These are phyloP conservation scores for Marchantia polymorpha DNA, from an alignment of 225 moss, liverwort and hornwort species.

Conservation along the genomic window DNA sequence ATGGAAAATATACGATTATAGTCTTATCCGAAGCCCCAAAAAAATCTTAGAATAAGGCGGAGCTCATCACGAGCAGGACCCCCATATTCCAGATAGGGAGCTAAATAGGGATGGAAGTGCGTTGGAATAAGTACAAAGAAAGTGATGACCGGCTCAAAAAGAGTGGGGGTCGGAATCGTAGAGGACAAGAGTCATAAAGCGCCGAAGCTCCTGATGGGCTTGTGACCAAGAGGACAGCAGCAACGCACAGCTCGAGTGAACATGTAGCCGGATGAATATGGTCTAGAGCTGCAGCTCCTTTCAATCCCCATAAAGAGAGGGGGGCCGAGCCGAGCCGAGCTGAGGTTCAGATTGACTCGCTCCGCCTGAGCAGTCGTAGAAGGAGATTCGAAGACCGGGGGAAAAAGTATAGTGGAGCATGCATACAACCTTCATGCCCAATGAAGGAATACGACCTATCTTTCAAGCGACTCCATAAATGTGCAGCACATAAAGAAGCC, in stretches of 20 bases:
- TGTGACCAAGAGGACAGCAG: neutral
- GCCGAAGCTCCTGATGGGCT: neutral
- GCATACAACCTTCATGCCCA: neutral
- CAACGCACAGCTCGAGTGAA: neutral
- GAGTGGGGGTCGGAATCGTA: neutral
- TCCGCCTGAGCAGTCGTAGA: neutral
- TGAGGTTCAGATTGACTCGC: too few relatives aligned
- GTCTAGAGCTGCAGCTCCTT: neutral
- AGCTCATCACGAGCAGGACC: neutral
- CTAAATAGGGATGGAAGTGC: neutral
- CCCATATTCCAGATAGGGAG: neutral
- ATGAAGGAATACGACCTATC: neutral
- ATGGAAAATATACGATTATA: neutral
- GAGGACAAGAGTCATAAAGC: slow-evolving; percentile 5
- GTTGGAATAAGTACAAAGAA: neutral
- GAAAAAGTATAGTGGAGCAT: neutral
- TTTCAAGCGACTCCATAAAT: neutral
- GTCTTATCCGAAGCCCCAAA: neutral
- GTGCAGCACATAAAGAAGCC: neutral
- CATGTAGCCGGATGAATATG: neutral
- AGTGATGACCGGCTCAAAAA: slow-evolving; percentile 2
- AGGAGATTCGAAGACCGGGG: neutral
- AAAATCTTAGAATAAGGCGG: neutral
- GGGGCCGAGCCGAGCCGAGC: too few relatives aligned
- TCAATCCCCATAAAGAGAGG: neutral